Evolutionary conservation across 129 eudicot species (phyloP), one percentile per base, ranked within the genome.

Genomic region (Chrysanthemum seticuspe): DNA sequence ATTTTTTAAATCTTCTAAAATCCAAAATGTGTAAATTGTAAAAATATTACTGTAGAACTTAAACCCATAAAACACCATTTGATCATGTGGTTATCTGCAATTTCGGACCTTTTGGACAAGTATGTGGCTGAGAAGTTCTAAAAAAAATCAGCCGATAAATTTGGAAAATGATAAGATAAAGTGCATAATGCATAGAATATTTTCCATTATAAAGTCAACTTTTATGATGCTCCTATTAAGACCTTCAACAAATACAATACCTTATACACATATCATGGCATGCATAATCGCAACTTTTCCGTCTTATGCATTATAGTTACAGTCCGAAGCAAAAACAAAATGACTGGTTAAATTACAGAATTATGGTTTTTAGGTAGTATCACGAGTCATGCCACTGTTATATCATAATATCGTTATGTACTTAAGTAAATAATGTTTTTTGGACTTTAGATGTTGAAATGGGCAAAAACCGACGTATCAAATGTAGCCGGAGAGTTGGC

Each of bases 401-500:
- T 6, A 40, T 40, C 47, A 40, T 6, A 40, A 31, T 31, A 31
- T 6, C 1, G 44, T 36, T 36, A 36, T 36, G 1, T 36, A 36
- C 44, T 36, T 40, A 40, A 1, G 9, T 40, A 47, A 64, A 23
- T 49, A 2, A 18, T 21, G 12, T 45, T 62, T 2, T 0, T 59
- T 27, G 72, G 59, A 49, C 58, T 71, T 65, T 78, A 91, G 95
- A 81, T 91, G 89, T 29, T 79, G 82, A 77, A 81, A 85, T 91
- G 97, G 97, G 83, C 71, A 2, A 80, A 82, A 44, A 56, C 65
- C 4, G 87, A 77, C 10, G 59, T 87, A 16, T 76, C 97, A 31
- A 82, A 79, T 54, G 78, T 82, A 44, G 89, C 97, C 3, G 97
- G 97, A 71, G 97, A 85, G 73, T 5, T 91, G 61, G 48, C 91